Evolutionary conservation across 495 filamentous ascomycete genomes (phyloP), one percentile per base, ranked within the genome.

Genomic region (Penicillium goetzii): DNA sequence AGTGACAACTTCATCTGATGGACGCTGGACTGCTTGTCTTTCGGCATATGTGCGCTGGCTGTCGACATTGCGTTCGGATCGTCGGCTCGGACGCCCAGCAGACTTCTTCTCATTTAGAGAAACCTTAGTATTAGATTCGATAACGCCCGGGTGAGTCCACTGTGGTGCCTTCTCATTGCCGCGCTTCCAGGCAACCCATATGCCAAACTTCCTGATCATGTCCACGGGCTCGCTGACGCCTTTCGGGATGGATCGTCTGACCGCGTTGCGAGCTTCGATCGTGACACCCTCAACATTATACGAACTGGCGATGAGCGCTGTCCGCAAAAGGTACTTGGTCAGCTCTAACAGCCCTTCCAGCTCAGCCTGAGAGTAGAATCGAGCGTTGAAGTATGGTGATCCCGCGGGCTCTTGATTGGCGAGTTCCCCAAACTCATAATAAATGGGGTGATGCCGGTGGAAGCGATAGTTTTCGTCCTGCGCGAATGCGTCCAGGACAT

Each of bases 111-210:
- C 79, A 14, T 62, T 53, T 9, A 80, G 69, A 19, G 72, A 78
- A 30, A 80, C 72, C 59, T 81, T 82, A 36, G 76, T 67, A 49
- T 80, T 80, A 65, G 70, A 77, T 68, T 80, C 78, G 19, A 82
- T 77, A 30, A 75, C 76, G 32, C 82, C 81, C 6, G 81, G 78
- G 21, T 76, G 80, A 45, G 86, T 89, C 89, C 89, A 92, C 58
- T 83, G 78, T 33, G 89, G 86, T 28, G 89, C 84, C 54, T 76
- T 77, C 65, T 90, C 89, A 63, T 89, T 88, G 4, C 89, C 89
- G 55, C 87, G 87, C 67, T 92, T 92, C 88, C 88, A 91, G 25
- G 88, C 83, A 41, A 84, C 84, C 89, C 89, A 92, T 23, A 89
- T 80, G 3, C 87, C 89, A 63, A 92, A 91, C 26, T 62, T 83